Evolutionary conservation across 106 monocot species (phyloP).

Genomic region (Iris macrosiphon): DNA sequence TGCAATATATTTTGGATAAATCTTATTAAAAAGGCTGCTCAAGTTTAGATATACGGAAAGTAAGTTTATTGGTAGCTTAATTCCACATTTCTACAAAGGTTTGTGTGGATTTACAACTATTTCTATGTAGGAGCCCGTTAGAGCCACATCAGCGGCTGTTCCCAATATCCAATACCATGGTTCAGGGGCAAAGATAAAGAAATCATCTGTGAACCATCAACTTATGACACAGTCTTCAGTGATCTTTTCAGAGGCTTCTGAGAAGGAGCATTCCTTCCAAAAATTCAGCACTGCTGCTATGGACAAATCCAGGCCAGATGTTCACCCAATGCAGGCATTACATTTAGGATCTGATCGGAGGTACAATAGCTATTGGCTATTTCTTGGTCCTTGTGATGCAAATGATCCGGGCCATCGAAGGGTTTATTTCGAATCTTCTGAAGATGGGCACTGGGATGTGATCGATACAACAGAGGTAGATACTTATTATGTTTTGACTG

Average conservation of each 20-base stretch:
- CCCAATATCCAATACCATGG: slow-evolving; percentile 21
- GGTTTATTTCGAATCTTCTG: slow-evolving; percentile 94
- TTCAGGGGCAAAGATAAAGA: slow-evolving; percentile 93
- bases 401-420: slow-evolving; percentile 88
- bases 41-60: too few species aligned
- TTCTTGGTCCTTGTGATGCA: slow-evolving; percentile 75
- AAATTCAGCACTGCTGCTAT: slow-evolving; percentile 4
- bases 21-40: too few species aligned
- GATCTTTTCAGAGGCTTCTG: slow-evolving; percentile 4
- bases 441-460: slow-evolving; percentile 97
- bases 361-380: slow-evolving; percentile 95
- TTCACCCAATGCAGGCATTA: slow-evolving; percentile 46
- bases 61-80: too few species aligned
- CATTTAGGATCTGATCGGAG: slow-evolving; percentile 84
- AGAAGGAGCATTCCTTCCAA: slow-evolving; percentile 6
- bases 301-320: slow-evolving; percentile 10
- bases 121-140: slow-evolving; percentile 37
- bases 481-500: neutral
- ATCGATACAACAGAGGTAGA: slow-evolving; percentile 78
- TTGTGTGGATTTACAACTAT: neutral
- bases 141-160: slow-evolving; percentile 1
- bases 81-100: neutral
- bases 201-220: slow-evolving; percentile 16
- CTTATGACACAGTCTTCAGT: slow-evolving; percentile 7
- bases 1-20: too few species aligned